phyloP scores from a whole-genome alignment of 768 basidiomycete genomes.

The Gymnopilus junonius region DNA sequence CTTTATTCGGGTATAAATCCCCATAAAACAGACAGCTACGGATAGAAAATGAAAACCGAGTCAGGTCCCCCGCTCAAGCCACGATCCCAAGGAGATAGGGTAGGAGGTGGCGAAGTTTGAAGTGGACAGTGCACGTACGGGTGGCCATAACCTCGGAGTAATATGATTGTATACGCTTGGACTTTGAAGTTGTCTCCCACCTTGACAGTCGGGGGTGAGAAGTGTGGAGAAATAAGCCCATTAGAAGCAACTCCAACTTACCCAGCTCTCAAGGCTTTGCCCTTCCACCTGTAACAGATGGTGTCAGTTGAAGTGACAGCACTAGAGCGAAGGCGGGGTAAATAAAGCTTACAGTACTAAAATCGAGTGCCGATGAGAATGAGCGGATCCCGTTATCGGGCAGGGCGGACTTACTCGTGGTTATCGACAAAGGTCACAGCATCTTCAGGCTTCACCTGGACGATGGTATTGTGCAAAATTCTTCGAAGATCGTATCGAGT shows the following conservation, averaged over 20 bases:
- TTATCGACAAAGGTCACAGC: constrained; percentile 93
- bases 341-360: constrained; percentile 60
- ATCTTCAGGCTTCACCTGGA: constrained; percentile 71
- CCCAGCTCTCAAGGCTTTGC: constrained; percentile 85
- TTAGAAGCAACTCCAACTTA: constrained; percentile 33
- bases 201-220: constrained; percentile 37
- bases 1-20: constrained; percentile 74
- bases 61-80: neutral
- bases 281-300: constrained; percentile 50
- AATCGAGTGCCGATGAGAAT: constrained; percentile 11
- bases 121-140: constrained; percentile 56
- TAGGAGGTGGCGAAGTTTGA: neutral
- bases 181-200: constrained; percentile 73
- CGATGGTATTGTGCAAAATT: constrained; percentile 72
- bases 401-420: constrained; percentile 69
- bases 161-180: constrained; percentile 82
- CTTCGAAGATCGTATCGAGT: constrained; percentile 75
- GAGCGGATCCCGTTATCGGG: neutral
- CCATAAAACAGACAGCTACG: constrained; percentile 87
- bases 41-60: too few species aligned
- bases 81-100: constrained; percentile 1
- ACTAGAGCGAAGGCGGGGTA: neutral
- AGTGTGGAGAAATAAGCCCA: constrained; percentile 12
- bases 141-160: constrained; percentile 70
- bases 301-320: neutral